These are phyloP conservation scores for Tulasnella sp. DNA, from an alignment of 768 basidiomycete species.

Conservation along the genomic window DNA sequence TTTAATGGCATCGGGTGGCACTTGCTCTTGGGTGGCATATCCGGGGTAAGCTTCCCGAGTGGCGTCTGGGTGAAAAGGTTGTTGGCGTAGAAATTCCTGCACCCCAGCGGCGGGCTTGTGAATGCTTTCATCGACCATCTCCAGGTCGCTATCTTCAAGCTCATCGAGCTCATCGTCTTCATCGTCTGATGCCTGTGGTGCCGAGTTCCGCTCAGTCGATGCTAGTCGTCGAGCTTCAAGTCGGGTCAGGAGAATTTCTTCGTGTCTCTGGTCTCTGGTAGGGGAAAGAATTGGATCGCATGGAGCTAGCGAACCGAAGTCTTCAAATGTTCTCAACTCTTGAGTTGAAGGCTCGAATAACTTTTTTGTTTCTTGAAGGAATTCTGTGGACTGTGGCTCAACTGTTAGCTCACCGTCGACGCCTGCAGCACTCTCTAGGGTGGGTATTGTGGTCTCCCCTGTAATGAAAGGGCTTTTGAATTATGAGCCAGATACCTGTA, in stretches of 20 bases:
- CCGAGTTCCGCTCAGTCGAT: neutral
- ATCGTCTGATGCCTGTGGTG: neutral
- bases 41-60: neutral
- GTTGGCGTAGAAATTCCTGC: neutral
- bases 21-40: neutral
- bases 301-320: neutral
- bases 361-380: neutral
- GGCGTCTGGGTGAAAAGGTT: neutral
- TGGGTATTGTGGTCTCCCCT: slow-evolving; percentile 38
- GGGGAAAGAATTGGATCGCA: neutral
- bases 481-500: slow-evolving; percentile 30
- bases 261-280: neutral
- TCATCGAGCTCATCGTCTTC: neutral
- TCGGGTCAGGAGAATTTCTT: neutral
- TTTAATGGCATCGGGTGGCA: neutral
- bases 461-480: slow-evolving; percentile 47
- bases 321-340: neutral
- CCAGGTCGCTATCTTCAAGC: neutral
- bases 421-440: slow-evolving; percentile 36
- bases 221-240: neutral
- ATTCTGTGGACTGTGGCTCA: neutral
- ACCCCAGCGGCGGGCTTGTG: neutral
- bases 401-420: slow-evolving; percentile 29
- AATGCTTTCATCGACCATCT: neutral
- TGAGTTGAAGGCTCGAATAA: neutral